These are phyloP conservation scores for Dillenia turbinata DNA, from an alignment of 164 flowering plant species.

Conservation along the genomic window DNA sequence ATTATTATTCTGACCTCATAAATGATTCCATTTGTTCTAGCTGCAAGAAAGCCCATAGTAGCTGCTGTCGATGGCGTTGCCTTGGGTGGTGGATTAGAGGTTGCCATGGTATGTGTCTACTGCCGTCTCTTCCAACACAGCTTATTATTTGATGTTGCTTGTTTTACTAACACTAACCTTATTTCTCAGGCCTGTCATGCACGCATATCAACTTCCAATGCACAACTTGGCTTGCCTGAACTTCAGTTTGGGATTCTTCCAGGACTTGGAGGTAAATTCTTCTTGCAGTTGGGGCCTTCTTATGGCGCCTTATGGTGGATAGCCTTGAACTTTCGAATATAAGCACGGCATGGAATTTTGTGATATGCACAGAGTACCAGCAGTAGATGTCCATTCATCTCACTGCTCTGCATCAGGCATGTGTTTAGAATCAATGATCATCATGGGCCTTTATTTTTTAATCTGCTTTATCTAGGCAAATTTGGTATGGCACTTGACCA, in stretches of 20 bases:
- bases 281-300: no score
- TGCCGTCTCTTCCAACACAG: slow-evolving; percentile 1
- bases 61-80: slow-evolving; percentile 97
- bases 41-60: slow-evolving; percentile 79
- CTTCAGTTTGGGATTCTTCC: slow-evolving; percentile 96
- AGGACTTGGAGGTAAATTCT: slow-evolving; percentile 84
- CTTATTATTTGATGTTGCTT: not conserved
- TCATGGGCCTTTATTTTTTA: no score
- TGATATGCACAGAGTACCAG: no score
- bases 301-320: no score
- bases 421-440: no score
- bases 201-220: slow-evolving; percentile 72
- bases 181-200: slow-evolving; percentile 80
- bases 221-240: slow-evolving; percentile 89
- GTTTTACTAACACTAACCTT: not conserved
- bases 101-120: slow-evolving; percentile 68
- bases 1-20: no score
- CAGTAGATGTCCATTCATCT: no score
- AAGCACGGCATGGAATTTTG: no score
- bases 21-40: slow-evolving; percentile 24
- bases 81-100: slow-evolving; percentile 91
- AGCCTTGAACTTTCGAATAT: no score
- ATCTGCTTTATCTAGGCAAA: no score
- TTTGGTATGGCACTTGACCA: no score
- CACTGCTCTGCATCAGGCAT: no score